These are phyloP conservation scores for Astrephomene gubernaculifera DNA, from an alignment of 139 green algal species.

Conservation along the genomic window DNA sequence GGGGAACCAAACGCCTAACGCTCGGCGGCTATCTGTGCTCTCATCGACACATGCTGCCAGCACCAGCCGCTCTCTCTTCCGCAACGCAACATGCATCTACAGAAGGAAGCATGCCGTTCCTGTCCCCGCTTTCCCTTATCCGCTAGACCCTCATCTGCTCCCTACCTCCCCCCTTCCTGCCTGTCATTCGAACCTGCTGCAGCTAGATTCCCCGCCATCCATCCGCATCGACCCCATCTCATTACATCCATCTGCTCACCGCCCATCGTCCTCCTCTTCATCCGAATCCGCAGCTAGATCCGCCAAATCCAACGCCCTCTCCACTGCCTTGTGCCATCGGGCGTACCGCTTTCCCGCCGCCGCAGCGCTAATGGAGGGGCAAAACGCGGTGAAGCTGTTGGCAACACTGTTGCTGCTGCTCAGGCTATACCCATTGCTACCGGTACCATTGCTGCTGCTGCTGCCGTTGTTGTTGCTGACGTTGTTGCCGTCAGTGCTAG, in stretches of 20 bases:
- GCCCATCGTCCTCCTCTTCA: background rate
- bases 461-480: background rate
- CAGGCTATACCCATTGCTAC: background rate
- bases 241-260: background rate
- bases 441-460: slow-evolving; percentile 2
- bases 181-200: background rate
- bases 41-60: background rate
- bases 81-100: background rate
- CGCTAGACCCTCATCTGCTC: background rate
- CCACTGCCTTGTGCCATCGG: slow-evolving; percentile 81
- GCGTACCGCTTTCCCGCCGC: slow-evolving; percentile 48
- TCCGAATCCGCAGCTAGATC: slow-evolving; percentile 55
- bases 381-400: background rate
- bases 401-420: slow-evolving; percentile 12
- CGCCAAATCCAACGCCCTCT: slow-evolving; percentile 72
- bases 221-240: background rate
- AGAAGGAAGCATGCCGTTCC: too few relatives aligned
- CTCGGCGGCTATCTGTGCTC: background rate
- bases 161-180: background rate
- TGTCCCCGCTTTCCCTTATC: too few relatives aligned
- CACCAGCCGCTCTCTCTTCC: background rate
- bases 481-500: background rate
- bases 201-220: background rate
- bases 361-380: slow-evolving; percentile 42
- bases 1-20: too few relatives aligned